Percentiles rank a stretch among this genome's conserved stretches.
phyloP scores from a whole-genome alignment of 1,284 basidiomycete species.

The Pseudozyma flocculosa region DNA sequence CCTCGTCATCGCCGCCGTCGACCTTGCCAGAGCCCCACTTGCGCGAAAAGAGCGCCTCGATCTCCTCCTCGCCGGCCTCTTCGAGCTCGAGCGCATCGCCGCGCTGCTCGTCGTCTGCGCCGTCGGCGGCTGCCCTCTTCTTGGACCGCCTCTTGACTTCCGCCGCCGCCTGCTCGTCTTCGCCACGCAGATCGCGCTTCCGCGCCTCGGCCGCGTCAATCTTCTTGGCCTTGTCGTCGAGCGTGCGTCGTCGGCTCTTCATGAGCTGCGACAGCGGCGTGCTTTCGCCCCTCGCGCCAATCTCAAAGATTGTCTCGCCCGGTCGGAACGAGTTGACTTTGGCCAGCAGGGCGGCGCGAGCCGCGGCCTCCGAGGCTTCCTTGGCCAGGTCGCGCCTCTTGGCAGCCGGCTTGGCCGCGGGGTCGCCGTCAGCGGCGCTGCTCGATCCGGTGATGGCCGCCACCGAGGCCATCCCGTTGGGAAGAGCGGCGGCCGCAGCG shows the following conservation, averaged over 20 bases:
- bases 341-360: constrained; percentile 70
- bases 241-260: constrained; percentile 80
- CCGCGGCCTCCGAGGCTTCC: constrained; percentile 62
- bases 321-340: constrained; percentile 81
- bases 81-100: constrained; percentile 56
- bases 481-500: constrained; percentile 2
- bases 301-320: constrained; percentile 86
- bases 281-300: constrained; percentile 72
- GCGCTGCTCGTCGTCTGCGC: constrained; percentile 58
- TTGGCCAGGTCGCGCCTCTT: constrained; percentile 4
- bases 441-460: no score
- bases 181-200: constrained; percentile 40
- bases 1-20: background rate
- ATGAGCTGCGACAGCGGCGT: constrained; percentile 65
- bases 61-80: constrained; percentile 75
- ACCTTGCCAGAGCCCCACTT: background rate
- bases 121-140: no score
- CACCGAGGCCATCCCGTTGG: no score
- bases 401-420: no score
- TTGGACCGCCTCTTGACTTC: constrained; percentile 9
- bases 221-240: constrained; percentile 65
- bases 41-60: constrained; percentile 54
- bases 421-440: no score
- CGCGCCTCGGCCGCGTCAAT: constrained; percentile 33
- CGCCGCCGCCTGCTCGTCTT: constrained; percentile 8